These are phyloP conservation scores for Puccinellia tenuiflora DNA, from an alignment of 176 grass and related monocot species.

Conservation along the genomic window DNA sequence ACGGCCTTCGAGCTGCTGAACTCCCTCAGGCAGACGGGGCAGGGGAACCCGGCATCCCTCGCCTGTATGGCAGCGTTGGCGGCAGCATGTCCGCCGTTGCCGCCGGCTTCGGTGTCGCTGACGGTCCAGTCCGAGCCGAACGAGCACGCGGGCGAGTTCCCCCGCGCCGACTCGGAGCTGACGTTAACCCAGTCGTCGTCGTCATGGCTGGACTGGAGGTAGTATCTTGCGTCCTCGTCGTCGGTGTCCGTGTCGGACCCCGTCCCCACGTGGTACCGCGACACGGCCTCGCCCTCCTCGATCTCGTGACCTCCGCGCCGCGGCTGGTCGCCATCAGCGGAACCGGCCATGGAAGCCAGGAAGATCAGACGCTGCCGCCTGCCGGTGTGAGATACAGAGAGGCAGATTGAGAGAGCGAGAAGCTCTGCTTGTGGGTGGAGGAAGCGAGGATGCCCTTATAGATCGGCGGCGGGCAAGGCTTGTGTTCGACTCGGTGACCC, in stretches of 20 bases:
- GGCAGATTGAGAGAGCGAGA: background rate
- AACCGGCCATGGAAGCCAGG: background rate
- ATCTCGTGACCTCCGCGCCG: background rate
- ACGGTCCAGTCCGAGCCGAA: background rate
- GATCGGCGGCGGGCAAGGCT: too few relatives aligned
- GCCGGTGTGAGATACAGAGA: too few relatives aligned
- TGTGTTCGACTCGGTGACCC: too few relatives aligned
- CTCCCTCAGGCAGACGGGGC: background rate
- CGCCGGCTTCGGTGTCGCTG: background rate
- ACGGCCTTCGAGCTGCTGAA: background rate
- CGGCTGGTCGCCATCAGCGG: background rate
- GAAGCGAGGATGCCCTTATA: too few relatives aligned
- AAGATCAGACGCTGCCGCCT: background rate
- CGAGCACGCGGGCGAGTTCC: background rate
- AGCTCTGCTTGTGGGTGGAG: too few relatives aligned
- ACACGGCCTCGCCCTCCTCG: conserved; percentile 23
- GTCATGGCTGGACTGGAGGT: background rate
- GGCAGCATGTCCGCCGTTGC: too few relatives aligned
- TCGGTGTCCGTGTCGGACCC: conserved; percentile 1
- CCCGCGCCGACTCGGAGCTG: background rate
- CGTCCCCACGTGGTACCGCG: background rate
- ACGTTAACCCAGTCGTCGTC: background rate
- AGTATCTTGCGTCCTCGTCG: background rate
- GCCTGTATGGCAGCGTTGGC: too few relatives aligned
- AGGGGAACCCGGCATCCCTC: background rate